A percentile compares a stretch with the other conserved stretches of the same genome.
Conservation (phyloP, 2,329 filamentous ascomycete species). For the Thielaviopsis ethacetica region DNA sequence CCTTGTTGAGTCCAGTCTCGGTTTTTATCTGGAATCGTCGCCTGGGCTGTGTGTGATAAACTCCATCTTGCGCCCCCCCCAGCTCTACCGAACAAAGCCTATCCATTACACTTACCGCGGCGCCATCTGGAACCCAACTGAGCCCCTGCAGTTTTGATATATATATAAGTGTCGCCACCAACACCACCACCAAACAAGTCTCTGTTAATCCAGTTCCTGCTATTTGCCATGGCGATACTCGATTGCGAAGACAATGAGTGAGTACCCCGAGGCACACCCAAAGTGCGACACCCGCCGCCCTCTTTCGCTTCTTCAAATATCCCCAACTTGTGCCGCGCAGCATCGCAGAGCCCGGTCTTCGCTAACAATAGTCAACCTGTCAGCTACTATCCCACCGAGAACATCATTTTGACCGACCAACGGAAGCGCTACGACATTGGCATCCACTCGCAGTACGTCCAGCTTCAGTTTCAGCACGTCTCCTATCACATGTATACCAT, state of each 20-base stretch:
- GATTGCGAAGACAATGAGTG: conserved; percentile 9
- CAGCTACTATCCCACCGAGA: conserved; percentile 50
- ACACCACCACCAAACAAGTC: not conserved
- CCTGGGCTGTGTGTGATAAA: too few relatives aligned
- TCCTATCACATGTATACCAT: not conserved
- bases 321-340: not conserved
- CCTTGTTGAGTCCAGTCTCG: too few relatives aligned
- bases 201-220: not conserved
- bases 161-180: too few relatives aligned
- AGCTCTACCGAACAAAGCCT: too few relatives aligned
- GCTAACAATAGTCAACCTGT: conserved; percentile 1
- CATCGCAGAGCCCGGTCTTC: not conserved
- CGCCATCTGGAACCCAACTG: not conserved
- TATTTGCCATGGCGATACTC: conserved; percentile 28
- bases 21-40: too few relatives aligned
- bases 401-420: conserved; percentile 41
- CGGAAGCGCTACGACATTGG: conserved; percentile 52
- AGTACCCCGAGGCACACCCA: not conserved
- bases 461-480: conserved; percentile 12
- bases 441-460: conserved; percentile 45
- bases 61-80: too few relatives aligned
- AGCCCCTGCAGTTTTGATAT: not conserved
- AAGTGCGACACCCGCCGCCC: not conserved
- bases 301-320: not conserved
- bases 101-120: not conserved